Conservation (phyloP, 2,329 filamentous ascomycete genomes). For the Aspergillus neoniger region DNA sequence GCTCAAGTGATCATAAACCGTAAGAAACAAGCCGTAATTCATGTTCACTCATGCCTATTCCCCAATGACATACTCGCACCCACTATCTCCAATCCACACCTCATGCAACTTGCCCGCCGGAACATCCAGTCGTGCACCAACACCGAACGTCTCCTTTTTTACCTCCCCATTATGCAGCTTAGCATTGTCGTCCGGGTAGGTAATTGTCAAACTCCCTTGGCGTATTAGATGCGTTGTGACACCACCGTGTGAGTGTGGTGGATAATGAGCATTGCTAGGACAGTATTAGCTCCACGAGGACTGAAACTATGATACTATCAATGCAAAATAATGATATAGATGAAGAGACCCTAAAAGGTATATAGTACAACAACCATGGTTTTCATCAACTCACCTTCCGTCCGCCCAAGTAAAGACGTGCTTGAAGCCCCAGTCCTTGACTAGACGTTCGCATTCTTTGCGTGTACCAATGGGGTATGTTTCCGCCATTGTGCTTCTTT, state of each 20-base stretch:
- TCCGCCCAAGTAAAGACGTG: conserved; percentile 66
- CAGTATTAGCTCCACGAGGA: neutral
- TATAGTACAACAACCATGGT: neutral
- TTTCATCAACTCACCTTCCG: conserved; percentile 48
- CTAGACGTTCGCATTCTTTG: conserved; percentile 55
- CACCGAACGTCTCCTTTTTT: conserved; percentile 57
- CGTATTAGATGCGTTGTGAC: conserved; percentile 63
- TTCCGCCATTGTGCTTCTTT: conserved; percentile 25
- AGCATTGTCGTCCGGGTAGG: conserved; percentile 55
- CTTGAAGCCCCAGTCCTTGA: conserved; percentile 60
- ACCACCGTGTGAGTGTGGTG: conserved; percentile 58
- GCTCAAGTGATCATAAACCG: neutral
- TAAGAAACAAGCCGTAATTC: neutral
- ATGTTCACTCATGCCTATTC: conserved; percentile 40
- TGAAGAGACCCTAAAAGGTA: too few relatives aligned
- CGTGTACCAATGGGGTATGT: conserved; percentile 38
- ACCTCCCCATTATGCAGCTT: conserved; percentile 27
- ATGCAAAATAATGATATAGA: too few relatives aligned
- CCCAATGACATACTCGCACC: conserved; percentile 64
- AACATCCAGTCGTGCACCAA: conserved; percentile 59
- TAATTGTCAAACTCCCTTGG: conserved; percentile 58
- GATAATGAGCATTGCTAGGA: conserved; percentile 59
- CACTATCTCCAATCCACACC: conserved; percentile 61
- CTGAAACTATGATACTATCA: neutral
- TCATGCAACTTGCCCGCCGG: conserved; percentile 59